Conservation (phyloP, 768 basidiomycete genomes). For the Phanerochaete sordida region DNA sequence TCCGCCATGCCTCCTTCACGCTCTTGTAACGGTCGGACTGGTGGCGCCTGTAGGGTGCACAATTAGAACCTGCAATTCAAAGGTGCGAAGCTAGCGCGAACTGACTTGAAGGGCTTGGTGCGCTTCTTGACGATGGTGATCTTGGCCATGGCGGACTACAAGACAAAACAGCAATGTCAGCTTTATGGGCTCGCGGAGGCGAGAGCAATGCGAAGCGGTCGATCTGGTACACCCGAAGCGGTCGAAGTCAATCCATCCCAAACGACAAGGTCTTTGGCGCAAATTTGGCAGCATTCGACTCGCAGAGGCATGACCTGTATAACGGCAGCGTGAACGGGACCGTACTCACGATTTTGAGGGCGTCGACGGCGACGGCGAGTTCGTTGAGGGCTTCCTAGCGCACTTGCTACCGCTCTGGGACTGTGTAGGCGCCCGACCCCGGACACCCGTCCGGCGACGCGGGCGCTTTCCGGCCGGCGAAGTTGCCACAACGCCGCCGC, state of each 20-base stretch:
- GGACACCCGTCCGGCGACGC: background rate
- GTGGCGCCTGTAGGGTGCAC: conserved; percentile 66
- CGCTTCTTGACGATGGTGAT: conserved; percentile 92
- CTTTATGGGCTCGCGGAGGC: background rate
- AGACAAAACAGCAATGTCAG: conserved; percentile 6
- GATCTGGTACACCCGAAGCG: conserved; percentile 20
- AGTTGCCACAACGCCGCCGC: conserved; percentile 1
- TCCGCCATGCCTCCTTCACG: conserved; percentile 99
- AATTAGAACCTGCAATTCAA: background rate
- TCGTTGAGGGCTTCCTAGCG: conserved; percentile 8
- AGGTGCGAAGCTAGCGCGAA: conserved; percentile 19
- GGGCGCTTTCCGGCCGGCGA: background rate
- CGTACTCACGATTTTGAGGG: conserved; percentile 52
- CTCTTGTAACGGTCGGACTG: conserved; percentile 97
- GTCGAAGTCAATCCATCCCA: conserved; percentile 20
- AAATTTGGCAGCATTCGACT: conserved; percentile 16
- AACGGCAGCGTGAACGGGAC: conserved; percentile 13
- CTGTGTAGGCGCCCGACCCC: conserved; percentile 5
- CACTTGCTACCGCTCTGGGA: background rate
- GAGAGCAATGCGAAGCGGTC: background rate
- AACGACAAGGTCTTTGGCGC: background rate
- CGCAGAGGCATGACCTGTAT: conserved; percentile 11
- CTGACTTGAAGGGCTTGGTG: conserved; percentile 94
- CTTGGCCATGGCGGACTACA: conserved; percentile 44
- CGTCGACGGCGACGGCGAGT: conserved; percentile 42